Conservation (phyloP, 306 rosid species). For the Glycine latifolia region DNA sequence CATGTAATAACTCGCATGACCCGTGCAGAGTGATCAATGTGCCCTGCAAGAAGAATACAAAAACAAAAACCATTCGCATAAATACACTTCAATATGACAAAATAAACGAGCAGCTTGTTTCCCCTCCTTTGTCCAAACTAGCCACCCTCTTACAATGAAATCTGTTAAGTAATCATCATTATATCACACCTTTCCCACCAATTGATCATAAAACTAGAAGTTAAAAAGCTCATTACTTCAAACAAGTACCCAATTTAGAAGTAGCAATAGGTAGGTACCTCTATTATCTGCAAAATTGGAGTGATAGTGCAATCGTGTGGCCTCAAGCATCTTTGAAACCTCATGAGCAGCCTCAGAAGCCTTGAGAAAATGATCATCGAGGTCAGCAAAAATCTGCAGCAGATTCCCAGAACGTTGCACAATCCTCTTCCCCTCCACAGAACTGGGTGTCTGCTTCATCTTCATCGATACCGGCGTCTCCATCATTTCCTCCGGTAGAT, state of each 20-base stretch:
- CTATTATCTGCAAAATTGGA: conserved; percentile 97
- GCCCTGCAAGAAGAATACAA: conserved; percentile 60
- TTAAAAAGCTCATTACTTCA: neutral
- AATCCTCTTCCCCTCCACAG: conserved; percentile 60
- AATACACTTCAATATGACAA: too few relatives aligned
- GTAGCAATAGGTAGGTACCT: conserved; percentile 51
- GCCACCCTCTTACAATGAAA: neutral
- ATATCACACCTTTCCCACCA: neutral
- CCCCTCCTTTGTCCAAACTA: too few relatives aligned
- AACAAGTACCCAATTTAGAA: neutral
- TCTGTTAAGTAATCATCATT: conserved; percentile 16
- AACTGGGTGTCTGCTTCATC: conserved; percentile 54
- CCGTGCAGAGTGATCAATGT: conserved; percentile 93
- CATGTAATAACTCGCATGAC: conserved; percentile 94
- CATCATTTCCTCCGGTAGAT: conserved; percentile 45
- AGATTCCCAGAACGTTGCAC: conserved; percentile 54
- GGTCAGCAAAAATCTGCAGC: conserved; percentile 56
- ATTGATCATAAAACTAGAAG: neutral
- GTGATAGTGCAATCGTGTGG: conserved; percentile 90
- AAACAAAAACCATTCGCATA: neutral
- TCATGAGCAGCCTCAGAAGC: conserved; percentile 93
- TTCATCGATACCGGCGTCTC: conserved; percentile 47
- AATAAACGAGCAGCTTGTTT: too few relatives aligned
- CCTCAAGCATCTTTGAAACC: conserved; percentile 97
- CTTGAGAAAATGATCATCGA: conserved; percentile 88